Base-by-base conservation (phyloP, 2,329 filamentous ascomycete species). In the Claviceps paspali region DNA sequence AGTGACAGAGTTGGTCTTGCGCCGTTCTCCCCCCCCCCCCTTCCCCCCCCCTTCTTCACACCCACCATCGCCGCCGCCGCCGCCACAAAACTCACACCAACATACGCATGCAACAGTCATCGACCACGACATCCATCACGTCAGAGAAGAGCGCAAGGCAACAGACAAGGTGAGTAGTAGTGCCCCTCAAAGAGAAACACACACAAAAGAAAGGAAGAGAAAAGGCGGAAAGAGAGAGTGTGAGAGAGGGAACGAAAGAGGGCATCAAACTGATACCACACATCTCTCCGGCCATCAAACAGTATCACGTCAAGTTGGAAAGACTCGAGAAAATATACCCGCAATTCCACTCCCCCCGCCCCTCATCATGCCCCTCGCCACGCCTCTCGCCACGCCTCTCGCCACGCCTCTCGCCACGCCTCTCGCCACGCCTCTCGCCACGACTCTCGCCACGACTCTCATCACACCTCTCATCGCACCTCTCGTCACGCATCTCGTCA, bases 51-150 rank as follows among this genome's bases (percentile, higher is more conserved):
- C n/a, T n/a, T n/a, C n/a, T n/a, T n/a, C n/a, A n/a, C n/a, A n/a
- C n/a, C n/a, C n/a, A 28, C n/a, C 27, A 28, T n/a, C 3, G 4
- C 24, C 11, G 14, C 7, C 19, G 5, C 14, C 18, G 6, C 29
- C n/a, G 28, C 11, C 24, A 35, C 11, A 11, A n/a, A 7, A 12
- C 9, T 5, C 19, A 2, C 21, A 18, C 35, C 38, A 11, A 41
- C 40, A 27, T 36, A 27, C 5, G 11, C n/a, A 8, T 11, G 15
- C 17, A 12, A 3, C 27, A 61, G 59, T 49, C 12, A 59, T 61
- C 35, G 51, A 56, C 27, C 44, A 55, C n/a, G 54, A 61, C 36
- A 46, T 59, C 12, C 49, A 54, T 34, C 49, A 55, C 23, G 36
- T 60, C 22, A 47, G 47, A 35, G 45, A 46, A 18, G 50, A 49